Conservation (phyloP, 768 basidiomycete species). For the Hortiboletus campestris region DNA sequence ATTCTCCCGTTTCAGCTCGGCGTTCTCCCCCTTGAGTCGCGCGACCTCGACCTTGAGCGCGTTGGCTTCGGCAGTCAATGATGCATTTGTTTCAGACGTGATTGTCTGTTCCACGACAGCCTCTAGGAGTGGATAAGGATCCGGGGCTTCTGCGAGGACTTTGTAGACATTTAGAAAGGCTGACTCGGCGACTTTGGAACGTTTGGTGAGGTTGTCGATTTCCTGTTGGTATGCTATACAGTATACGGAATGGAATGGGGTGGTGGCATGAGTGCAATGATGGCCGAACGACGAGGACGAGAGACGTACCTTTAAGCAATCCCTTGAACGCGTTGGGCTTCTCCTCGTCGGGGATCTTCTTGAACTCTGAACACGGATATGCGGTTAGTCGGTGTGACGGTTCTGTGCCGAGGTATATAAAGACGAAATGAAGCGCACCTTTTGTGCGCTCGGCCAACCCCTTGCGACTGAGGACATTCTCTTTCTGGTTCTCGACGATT, state of each 20-base stretch:
- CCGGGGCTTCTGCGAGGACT: conserved; percentile 92
- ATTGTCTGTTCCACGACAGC: conserved; percentile 96
- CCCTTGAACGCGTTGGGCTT: conserved; percentile 87
- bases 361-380: conserved; percentile 68
- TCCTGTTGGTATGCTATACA: conserved; percentile 87
- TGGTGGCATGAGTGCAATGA: neutral
- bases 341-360: conserved; percentile 88
- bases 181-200: conserved; percentile 89
- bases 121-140: conserved; percentile 95
- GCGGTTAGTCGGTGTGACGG: neutral
- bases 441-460: conserved; percentile 94
- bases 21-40: conserved; percentile 78
- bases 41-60: conserved; percentile 74
- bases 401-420: neutral
- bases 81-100: conserved; percentile 46
- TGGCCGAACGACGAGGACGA: neutral
- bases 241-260: neutral
- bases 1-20: conserved; percentile 72
- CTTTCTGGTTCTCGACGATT: conserved; percentile 98
- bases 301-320: conserved; percentile 71
- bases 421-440: conserved; percentile 44
- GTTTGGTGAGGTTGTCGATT: conserved; percentile 92
- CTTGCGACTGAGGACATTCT: conserved; percentile 91
- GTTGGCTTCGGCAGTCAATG: conserved; percentile 59
- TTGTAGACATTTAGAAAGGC: conserved; percentile 98